Percentiles rank a stretch among this genome's conserved stretches.
phyloP scores from a whole-genome alignment of 805 yeast genomes.

The Teunomyces lycoperdinae region DNA sequence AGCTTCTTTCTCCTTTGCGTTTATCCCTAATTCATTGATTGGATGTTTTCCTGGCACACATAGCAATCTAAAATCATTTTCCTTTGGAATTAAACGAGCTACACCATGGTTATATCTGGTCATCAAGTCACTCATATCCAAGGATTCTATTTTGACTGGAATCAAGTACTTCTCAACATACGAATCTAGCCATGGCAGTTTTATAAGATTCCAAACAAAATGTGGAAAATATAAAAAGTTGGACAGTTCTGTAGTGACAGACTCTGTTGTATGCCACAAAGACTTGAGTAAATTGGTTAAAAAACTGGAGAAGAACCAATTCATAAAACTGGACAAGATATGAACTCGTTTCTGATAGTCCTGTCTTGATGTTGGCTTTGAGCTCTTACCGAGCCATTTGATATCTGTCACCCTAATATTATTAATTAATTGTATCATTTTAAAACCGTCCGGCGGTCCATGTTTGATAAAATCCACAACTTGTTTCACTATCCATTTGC shows the following conservation, averaged over 20 bases:
- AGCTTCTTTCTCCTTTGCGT: slow-evolving; percentile 21
- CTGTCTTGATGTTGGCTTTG: slow-evolving; percentile 29
- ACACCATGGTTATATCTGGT: slow-evolving; percentile 32
- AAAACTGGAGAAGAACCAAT: slow-evolving; percentile 56
- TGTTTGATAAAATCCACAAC: slow-evolving; percentile 38
- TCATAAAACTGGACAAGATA: slow-evolving; percentile 41
- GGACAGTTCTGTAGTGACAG: slow-evolving; percentile 23
- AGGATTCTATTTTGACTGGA: slow-evolving; percentile 1
- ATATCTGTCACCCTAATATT: slow-evolving; percentile 45
- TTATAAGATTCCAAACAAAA: slow-evolving; percentile 50
- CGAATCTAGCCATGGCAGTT: slow-evolving; percentile 37
- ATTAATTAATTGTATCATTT: slow-evolving; percentile 27
- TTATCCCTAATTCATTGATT: background rate
- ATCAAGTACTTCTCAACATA: slow-evolving; percentile 42
- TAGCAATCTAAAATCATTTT: slow-evolving; percentile 55
- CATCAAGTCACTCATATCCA: slow-evolving; percentile 1
- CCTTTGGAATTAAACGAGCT: slow-evolving; percentile 59
- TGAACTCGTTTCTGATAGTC: slow-evolving; percentile 39
- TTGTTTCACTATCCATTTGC: slow-evolving; percentile 32
- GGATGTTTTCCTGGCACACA: slow-evolving; percentile 43
- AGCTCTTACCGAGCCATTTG: slow-evolving; percentile 50
- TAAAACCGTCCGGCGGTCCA: slow-evolving; percentile 34
- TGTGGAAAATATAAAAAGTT: slow-evolving; percentile 53
- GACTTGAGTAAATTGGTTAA: slow-evolving; percentile 46
- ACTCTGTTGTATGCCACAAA: slow-evolving; percentile 68